Evolutionary conservation across 2,329 filamentous ascomycete genomes (phyloP).

Genomic region (Cordyceps fumosorosea): DNA sequence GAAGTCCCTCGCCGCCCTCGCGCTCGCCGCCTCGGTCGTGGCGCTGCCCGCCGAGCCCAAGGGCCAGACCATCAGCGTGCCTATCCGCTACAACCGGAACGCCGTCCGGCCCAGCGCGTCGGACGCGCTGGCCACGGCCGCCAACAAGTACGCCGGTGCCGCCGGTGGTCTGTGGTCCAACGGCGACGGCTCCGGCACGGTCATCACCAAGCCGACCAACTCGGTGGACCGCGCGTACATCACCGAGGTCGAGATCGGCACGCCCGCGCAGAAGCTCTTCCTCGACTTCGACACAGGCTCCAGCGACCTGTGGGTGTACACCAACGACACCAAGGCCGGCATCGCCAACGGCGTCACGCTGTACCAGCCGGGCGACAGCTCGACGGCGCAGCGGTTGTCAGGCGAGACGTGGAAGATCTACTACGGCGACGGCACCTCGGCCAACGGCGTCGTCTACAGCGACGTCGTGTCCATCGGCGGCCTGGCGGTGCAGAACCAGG

Average conservation of each 20-base stretch:
- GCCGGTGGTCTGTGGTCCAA: too few species aligned
- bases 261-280: slow-evolving; percentile 29
- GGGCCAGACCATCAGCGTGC: neutral
- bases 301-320: slow-evolving; percentile 34
- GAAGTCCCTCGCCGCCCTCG: neutral
- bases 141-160: neutral
- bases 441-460: slow-evolving; percentile 36
- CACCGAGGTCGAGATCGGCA: slow-evolving; percentile 20
- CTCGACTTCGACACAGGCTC: slow-evolving; percentile 38
- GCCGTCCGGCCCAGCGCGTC: neutral
- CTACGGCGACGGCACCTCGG: slow-evolving; percentile 38
- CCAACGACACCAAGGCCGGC: slow-evolving; percentile 20
- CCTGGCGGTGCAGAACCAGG: slow-evolving; percentile 33
- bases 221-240: neutral
- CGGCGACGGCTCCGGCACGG: neutral
- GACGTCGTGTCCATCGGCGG: slow-evolving; percentile 38
- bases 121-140: neutral
- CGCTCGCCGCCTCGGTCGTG: neutral
- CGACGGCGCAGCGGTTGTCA: slow-evolving; percentile 30
- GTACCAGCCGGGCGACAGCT: slow-evolving; percentile 29
- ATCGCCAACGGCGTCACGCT: slow-evolving; percentile 27
- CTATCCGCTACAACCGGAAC: neutral
- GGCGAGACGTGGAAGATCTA: slow-evolving; percentile 33
- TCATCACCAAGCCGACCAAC: neutral
- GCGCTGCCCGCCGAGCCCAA: neutral